These are phyloP conservation scores for Suillus luteus DNA, from an alignment of 768 basidiomycete genomes.

Conservation along the genomic window DNA sequence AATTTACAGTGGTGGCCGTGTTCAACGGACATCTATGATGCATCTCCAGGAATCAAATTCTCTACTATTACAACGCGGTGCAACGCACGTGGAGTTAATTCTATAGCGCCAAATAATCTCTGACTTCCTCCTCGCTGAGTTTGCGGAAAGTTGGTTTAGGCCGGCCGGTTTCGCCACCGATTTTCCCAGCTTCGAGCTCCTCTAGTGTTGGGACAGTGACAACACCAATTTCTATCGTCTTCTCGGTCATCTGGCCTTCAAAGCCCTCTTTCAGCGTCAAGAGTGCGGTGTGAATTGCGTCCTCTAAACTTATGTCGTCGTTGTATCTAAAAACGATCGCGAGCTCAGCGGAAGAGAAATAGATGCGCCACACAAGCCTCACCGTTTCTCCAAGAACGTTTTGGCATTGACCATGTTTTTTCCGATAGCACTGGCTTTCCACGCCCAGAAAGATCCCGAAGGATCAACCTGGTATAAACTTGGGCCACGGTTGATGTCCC, in stretches of 20 bases:
- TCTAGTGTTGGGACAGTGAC: slow-evolving; percentile 82
- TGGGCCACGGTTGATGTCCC: slow-evolving; percentile 92
- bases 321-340: slow-evolving; percentile 73
- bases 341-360: slow-evolving; percentile 19
- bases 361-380: slow-evolving; percentile 35
- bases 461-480: slow-evolving; percentile 99
- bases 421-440: slow-evolving; percentile 99
- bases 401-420: slow-evolving; percentile 99
- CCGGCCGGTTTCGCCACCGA: slow-evolving; percentile 66
- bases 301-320: slow-evolving; percentile 98
- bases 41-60: slow-evolving; percentile 7
- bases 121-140: slow-evolving; percentile 93
- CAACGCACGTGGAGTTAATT: slow-evolving; percentile 34
- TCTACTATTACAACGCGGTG: slow-evolving; percentile 11
- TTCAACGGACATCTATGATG: slow-evolving; percentile 2
- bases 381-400: slow-evolving; percentile 99
- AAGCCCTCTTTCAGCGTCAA: slow-evolving; percentile 98
- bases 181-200: slow-evolving; percentile 60
- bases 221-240: slow-evolving; percentile 98
- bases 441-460: slow-evolving; percentile 99
- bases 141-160: slow-evolving; percentile 92
- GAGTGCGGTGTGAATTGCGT: slow-evolving; percentile 98
- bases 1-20: not conserved
- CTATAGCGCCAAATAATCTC: slow-evolving; percentile 90
- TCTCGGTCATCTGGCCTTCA: slow-evolving; percentile 99